Percentiles rank a stretch among this genome's conserved stretches.
Evolutionary conservation across 176 grass and related monocot species (phyloP).

Genomic region (Rhynchospora pubera): DNA sequence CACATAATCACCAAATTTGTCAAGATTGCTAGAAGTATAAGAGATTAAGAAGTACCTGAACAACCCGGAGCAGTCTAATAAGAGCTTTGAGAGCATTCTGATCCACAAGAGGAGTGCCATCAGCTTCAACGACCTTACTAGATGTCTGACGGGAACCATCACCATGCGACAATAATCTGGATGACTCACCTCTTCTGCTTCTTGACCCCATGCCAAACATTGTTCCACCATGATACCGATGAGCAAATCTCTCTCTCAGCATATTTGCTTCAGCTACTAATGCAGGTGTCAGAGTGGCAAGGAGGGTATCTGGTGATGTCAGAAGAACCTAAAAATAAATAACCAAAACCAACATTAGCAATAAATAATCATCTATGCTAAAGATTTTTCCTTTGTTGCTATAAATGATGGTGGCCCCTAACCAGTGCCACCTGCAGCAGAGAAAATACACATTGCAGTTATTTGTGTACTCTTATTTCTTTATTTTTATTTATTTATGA

Average conservation of each 20-base stretch:
- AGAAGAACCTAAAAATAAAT: constrained; percentile 69
- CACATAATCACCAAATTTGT: background rate
- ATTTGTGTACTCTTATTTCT: too few species aligned
- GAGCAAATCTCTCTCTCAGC: constrained; percentile 96
- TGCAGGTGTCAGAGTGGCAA: constrained; percentile 86
- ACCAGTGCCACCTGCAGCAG: background rate
- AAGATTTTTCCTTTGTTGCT: background rate
- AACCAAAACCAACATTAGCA: background rate
- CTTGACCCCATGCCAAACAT: constrained; percentile 86
- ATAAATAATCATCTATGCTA: constrained; percentile 11
- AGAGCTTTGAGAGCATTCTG: constrained; percentile 74
- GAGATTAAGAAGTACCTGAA: constrained; percentile 53
- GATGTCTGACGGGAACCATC: constrained; percentile 51
- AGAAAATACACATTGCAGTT: background rate
- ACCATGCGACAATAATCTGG: constrained; percentile 55
- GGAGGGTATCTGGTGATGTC: constrained; percentile 92
- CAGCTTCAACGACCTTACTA: constrained; percentile 77
- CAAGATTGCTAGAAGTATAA: background rate
- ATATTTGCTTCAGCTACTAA: constrained; percentile 98
- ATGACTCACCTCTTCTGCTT: constrained; percentile 75
- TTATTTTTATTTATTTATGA: too few species aligned
- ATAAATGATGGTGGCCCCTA: background rate
- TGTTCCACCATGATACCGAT: constrained; percentile 61
- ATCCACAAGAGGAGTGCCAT: constrained; percentile 79
- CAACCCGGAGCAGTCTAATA: constrained; percentile 77